Percentiles rank a stretch among this genome's conserved stretches.
Conservation (phyloP, 2,329 filamentous ascomycete species). For the Phyllosticta paracitricarpa region DNA sequence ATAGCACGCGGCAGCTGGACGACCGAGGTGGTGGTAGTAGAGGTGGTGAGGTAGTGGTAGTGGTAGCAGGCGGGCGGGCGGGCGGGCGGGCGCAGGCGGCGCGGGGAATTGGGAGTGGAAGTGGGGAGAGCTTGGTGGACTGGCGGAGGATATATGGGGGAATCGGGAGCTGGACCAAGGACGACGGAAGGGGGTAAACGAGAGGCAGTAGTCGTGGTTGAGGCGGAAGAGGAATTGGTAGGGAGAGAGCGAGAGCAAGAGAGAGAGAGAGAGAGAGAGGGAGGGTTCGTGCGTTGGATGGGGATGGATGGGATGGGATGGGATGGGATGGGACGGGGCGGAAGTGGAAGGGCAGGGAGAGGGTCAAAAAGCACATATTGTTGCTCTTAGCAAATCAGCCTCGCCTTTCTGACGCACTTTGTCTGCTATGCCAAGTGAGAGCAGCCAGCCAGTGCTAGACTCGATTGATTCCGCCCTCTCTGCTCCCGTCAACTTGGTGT, state of each 20-base stretch:
- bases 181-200: too few species aligned
- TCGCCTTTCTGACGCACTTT: neutral
- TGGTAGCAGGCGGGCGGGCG: neutral
- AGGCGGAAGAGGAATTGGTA: too few species aligned
- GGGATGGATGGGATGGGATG: too few species aligned
- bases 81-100: constrained; percentile 2
- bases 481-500: neutral
- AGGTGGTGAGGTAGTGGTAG: neutral
- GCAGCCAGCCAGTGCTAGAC: too few species aligned
- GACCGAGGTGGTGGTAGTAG: neutral
- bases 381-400: neutral
- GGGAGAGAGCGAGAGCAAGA: too few species aligned
- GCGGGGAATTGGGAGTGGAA: constrained; percentile 4
- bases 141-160: neutral
- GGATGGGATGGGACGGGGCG: neutral
- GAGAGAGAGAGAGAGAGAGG: too few species aligned
- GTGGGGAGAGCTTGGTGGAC: constrained; percentile 1
- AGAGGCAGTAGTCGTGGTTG: too few species aligned
- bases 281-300: too few species aligned
- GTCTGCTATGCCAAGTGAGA: neutral
- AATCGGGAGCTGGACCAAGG: neutral
- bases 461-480: neutral
- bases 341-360: neutral
- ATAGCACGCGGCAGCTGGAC: neutral
- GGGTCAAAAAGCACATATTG: neutral